phyloP scores from a whole-genome alignment of 139 green algal genomes.

The Chlorella vulgaris region DNA sequence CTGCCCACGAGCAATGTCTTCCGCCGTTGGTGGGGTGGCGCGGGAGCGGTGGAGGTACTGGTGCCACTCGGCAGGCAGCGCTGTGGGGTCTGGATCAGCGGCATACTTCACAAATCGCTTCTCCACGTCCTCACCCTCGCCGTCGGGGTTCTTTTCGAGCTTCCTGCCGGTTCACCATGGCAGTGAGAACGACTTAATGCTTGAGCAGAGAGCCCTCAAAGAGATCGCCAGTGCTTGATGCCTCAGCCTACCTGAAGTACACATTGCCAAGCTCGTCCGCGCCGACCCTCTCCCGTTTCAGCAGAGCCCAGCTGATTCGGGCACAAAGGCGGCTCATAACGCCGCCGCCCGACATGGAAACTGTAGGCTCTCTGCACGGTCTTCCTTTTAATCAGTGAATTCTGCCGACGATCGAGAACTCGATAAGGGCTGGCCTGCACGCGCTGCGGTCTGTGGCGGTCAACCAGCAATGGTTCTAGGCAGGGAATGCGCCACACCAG shows the following conservation, averaged over 20 bases:
- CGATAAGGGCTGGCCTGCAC: too few species aligned
- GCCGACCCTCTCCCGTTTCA: conserved; percentile 36
- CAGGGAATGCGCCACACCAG: too few species aligned
- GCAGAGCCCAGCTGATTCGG: conserved; percentile 10
- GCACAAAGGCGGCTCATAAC: neutral
- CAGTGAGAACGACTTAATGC: too few species aligned
- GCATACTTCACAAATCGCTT: conserved; percentile 33
- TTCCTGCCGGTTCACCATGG: conserved; percentile 31
- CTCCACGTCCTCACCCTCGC: conserved; percentile 30
- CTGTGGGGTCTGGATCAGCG: neutral
- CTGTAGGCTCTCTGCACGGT: too few species aligned
- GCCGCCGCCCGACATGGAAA: neutral
- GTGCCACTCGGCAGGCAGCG: conserved; percentile 34
- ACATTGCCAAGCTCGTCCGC: conserved; percentile 40
- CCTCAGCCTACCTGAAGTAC: conserved; percentile 38
- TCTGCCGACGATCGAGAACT: too few species aligned
- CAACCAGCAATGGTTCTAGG: too few species aligned
- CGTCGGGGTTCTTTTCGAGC: conserved; percentile 31
- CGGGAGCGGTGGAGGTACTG: conserved; percentile 45
- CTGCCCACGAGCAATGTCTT: conserved; percentile 37
- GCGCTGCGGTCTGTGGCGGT: too few species aligned
- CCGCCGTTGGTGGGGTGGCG: conserved; percentile 17
- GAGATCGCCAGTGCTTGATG: too few species aligned
- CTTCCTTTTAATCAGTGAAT: too few species aligned
- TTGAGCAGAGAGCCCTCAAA: too few species aligned